Base-by-base conservation (phyloP, 768 basidiomycete species). In the Peribolospora kevripleyi region DNA sequence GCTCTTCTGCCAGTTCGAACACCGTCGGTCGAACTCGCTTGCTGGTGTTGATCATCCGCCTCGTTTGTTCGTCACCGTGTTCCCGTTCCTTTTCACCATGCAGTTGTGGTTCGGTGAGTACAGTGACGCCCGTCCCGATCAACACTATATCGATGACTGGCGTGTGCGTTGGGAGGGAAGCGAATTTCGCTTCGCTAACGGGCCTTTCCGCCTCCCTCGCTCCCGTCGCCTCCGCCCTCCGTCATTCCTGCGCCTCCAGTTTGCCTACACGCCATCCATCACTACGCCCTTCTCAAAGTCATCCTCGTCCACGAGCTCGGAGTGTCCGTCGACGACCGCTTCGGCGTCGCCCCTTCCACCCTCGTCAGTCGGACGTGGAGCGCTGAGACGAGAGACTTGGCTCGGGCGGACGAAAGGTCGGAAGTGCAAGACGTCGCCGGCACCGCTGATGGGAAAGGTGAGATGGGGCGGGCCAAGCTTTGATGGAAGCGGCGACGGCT, bases 341-440 rank as follows among this genome's bases (percentile, higher is more conserved):
- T 63, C 37, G 62, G 62, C 45, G 62, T 63, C 42, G 62, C 62
- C 1, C 62, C 62, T 5, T 49, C 57, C 7, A 63, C 62, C 3
- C 10, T 53, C 14, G 50, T 46, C 38, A 53, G 53, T 41, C 51
- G 56, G 48, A n/a, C n/a, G n/a, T n/a, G n/a, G n/a, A n/a, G n/a
- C n/a, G n/a, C n/a, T n/a, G n/a, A n/a, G n/a, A n/a, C n/a, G n/a
- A n/a, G n/a, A n/a, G n/a, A n/a, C n/a, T n/a, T n/a, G n/a, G n/a
- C n/a, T n/a, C n/a, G n/a, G n/a, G n/a, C n/a, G n/a, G n/a, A n/a
- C n/a, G n/a, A n/a, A n/a, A n/a, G n/a, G n/a, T n/a, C n/a, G n/a
- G n/a, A n/a, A n/a, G n/a, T n/a, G n/a, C n/a, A n/a, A n/a, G n/a
- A n/a, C n/a, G n/a, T n/a, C n/a, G n/a, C n/a, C n/a, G n/a, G n/a